Evolutionary conservation across 2,329 filamentous ascomycete species (phyloP), one percentile per base, ranked within the genome.

Genomic region (Diaporthe humulicola): DNA sequence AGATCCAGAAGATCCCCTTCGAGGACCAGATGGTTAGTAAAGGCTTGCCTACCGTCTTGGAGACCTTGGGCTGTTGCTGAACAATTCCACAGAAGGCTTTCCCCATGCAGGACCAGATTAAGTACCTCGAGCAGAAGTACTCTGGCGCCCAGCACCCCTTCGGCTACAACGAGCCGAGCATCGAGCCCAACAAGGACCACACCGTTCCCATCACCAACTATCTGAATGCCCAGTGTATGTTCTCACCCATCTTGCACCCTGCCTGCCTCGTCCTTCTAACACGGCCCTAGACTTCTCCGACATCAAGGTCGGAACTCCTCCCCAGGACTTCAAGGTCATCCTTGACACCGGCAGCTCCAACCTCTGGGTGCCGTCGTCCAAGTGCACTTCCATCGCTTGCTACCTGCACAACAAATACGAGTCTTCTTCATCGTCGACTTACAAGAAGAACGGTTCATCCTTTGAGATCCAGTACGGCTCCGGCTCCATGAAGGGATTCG

Each of bases 261-360:
- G 8, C 28, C 17, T 67, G 30, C 36, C 36, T 17, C 33, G 30
- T 22, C 30, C 33, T 9, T 50, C 70, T 70, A n/a, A 76, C 73
- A 36, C 19, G n/a, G 9, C 12, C 10, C 1, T 76, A 97, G 96
- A 99, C 90, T 99, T 98, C 91, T 97, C 96, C 79, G 95, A 98
- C 86, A 98, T 99, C 84, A 90, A 92, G 80, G 91, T 99, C 84
- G 97, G 97, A 78, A 96, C 93, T 66, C 97, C 97, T 78, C 93
- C 97, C 45, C 97, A 99, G 88, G 90, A 87, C 79, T 99, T 99
- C 92, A 99, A 99, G 91, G 97, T 99, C 79, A 94, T 99, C 78
- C 93, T 99, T 78, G 97, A 99, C 85, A 99, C 97, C 38, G 97
- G 97, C 81, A 98, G 95, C 90, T 98, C 97, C 84, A 99, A 99